Conservation (phyloP, 306 rosid species). For the Quercus agrifolia region DNA sequence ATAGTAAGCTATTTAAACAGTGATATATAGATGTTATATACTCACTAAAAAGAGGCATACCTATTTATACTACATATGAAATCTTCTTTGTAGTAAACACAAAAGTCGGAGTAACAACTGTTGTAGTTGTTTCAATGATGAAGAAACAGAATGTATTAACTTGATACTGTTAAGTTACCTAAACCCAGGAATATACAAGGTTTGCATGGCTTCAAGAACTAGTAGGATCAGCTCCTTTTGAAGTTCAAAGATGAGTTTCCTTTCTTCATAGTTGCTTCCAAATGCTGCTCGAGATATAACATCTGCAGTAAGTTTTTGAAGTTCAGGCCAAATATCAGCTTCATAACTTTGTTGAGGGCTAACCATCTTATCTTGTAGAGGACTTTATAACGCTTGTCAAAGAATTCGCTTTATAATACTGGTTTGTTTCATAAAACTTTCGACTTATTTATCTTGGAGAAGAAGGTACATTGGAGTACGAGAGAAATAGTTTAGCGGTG, state of each 20-base stretch:
- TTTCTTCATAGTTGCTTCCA: conserved; percentile 46
- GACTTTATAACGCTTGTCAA: neutral
- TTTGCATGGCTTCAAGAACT: conserved; percentile 49
- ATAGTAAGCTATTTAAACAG: neutral
- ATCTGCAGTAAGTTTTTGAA: conserved; percentile 42
- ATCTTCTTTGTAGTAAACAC: neutral
- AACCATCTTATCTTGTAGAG: conserved; percentile 13
- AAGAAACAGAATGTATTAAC: neutral
- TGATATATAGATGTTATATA: neutral
- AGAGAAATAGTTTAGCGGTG: no score
- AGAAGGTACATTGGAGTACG: neutral
- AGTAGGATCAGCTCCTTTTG: conserved; percentile 35
- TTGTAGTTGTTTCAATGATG: neutral
- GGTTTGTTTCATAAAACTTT: neutral
- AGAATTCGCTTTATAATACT: neutral
- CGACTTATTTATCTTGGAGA: conserved; percentile 4
- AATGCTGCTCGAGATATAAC: conserved; percentile 43
- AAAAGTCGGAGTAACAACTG: neutral
- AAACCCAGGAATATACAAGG: conserved; percentile 42
- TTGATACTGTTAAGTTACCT: conserved; percentile 24
- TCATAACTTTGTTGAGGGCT: conserved; percentile 25
- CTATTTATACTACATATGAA: neutral
- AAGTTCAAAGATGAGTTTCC: conserved; percentile 44
- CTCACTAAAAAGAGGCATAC: neutral
- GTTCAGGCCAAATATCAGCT: conserved; percentile 44